These are phyloP conservation scores for Ophiostoma triangulosporum DNA, from an alignment of 2,329 filamentous ascomycete genomes.

Conservation along the genomic window DNA sequence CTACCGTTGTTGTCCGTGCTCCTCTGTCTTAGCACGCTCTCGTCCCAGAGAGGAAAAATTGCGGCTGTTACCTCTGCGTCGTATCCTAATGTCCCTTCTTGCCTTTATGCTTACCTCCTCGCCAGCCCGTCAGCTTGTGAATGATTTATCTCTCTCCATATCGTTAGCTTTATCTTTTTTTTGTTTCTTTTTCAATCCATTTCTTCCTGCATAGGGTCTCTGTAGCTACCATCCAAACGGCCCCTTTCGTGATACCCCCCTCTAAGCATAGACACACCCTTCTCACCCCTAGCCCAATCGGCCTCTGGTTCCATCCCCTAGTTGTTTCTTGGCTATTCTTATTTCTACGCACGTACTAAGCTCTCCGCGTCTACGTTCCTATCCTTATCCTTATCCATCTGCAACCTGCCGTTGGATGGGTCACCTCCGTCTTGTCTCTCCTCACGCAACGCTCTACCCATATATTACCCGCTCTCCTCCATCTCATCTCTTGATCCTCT, in stretches of 20 bases:
- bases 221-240: too few species aligned
- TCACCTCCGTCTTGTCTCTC: neutral
- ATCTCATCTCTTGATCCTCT: neutral
- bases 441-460: neutral
- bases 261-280: too few species aligned
- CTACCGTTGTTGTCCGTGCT: conserved; percentile 3
- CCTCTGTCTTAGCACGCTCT: neutral
- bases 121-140: too few species aligned
- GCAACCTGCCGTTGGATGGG: conserved; percentile 9
- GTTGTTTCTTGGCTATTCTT: neutral
- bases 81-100: neutral
- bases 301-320: neutral
- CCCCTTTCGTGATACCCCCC: too few species aligned
- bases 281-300: too few species aligned
- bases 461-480: neutral
- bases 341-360: too few species aligned
- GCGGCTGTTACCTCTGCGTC: neutral
- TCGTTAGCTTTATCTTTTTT: too few species aligned
- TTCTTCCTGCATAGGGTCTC: too few species aligned
- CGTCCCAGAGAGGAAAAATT: neutral
- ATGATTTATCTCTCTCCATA: too few species aligned
- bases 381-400: conserved; percentile 7
- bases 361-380: neutral
- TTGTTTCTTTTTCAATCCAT: too few species aligned
- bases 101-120: neutral